phyloP scores from a whole-genome alignment of 148 eudicot genomes.

The Rhododendron mucronatum region DNA sequence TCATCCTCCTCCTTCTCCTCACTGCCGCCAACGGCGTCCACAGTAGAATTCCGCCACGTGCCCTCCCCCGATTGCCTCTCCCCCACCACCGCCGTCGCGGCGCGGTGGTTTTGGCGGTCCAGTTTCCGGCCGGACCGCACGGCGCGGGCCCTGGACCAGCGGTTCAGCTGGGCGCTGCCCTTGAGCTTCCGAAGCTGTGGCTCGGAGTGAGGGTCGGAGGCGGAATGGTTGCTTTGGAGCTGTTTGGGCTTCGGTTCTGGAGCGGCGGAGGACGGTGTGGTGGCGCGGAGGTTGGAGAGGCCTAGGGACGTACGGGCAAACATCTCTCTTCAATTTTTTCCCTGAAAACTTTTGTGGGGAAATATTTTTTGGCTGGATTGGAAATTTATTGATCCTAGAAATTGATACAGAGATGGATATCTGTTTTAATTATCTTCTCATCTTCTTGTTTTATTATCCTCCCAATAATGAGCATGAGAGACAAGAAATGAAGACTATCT shows the following conservation, averaged over 20 bases:
- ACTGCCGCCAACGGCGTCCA: background rate
- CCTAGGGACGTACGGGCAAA: slow-evolving; percentile 19
- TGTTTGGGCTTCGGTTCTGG: slow-evolving; percentile 8
- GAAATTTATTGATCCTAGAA: background rate
- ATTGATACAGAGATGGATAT: background rate
- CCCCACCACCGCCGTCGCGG: background rate
- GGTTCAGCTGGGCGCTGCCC: slow-evolving; percentile 61
- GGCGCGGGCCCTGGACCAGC: slow-evolving; percentile 81
- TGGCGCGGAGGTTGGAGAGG: slow-evolving; percentile 19
- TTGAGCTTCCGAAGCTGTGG: slow-evolving; percentile 32
- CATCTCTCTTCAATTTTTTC: slow-evolving; percentile 10
- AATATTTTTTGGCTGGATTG: background rate
- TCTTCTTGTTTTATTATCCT: background rate
- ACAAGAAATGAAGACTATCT: background rate
- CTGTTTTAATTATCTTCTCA: background rate
- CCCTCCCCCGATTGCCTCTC: background rate
- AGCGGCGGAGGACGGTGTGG: background rate
- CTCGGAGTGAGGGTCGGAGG: slow-evolving; percentile 17
- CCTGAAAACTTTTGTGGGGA: background rate
- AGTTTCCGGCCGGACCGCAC: slow-evolving; percentile 62
- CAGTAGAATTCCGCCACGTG: background rate
- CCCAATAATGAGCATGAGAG: background rate
- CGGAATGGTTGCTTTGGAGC: background rate
- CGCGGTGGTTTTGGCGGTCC: slow-evolving; percentile 31
- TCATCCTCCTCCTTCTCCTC: background rate